These are phyloP conservation scores for Dunaliella primolecta DNA, from an alignment of 139 green algal species.

Conservation along the genomic window DNA sequence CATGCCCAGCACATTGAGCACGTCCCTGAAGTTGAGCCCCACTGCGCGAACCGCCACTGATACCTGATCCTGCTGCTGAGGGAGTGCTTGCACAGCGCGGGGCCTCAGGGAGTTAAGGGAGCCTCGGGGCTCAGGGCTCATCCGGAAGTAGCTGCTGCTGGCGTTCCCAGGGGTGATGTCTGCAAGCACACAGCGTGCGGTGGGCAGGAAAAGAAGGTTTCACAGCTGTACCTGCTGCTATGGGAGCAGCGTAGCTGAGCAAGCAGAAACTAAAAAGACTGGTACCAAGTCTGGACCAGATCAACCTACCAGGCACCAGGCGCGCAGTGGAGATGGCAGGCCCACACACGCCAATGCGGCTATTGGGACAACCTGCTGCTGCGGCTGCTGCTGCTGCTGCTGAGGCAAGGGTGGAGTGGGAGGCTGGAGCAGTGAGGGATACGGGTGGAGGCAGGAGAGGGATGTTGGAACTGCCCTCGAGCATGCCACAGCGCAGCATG, in stretches of 20 bases:
- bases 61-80: slow-evolving; percentile 27
- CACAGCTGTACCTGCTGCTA: background rate
- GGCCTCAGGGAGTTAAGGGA: slow-evolving; percentile 49
- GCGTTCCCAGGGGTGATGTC: too few species aligned
- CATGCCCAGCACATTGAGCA: slow-evolving; percentile 68
- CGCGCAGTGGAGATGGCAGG: background rate
- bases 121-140: slow-evolving; percentile 38
- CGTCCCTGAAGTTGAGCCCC: slow-evolving; percentile 85
- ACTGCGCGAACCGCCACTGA: slow-evolving; percentile 67
- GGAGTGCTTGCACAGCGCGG: slow-evolving; percentile 12
- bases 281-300: too few species aligned
- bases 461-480: background rate
- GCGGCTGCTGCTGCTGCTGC: background rate
- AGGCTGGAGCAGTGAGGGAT: too few species aligned
- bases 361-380: background rate
- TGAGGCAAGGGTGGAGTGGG: background rate
- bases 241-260: too few species aligned
- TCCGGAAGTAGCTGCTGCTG: background rate
- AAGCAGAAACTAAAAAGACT: too few species aligned
- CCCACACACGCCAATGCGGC: background rate
- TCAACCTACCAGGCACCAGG: background rate
- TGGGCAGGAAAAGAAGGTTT: background rate
- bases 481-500: background rate
- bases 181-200: too few species aligned
- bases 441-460: background rate